phyloP scores from a whole-genome alignment of 2,329 filamentous ascomycete genomes.

The Xylaria sp. region DNA sequence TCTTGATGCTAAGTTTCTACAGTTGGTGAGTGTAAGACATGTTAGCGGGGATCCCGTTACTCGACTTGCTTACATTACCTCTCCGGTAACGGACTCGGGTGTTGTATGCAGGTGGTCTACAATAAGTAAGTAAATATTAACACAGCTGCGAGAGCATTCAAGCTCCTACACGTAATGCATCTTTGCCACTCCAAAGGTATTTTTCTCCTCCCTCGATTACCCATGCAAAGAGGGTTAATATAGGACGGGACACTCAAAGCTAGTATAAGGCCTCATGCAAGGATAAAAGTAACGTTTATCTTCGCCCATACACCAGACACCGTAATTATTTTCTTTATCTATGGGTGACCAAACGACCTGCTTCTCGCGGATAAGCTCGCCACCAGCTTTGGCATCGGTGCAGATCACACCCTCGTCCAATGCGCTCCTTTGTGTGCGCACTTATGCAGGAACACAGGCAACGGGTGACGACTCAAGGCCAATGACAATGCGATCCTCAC shows the following conservation, averaged over 20 bases:
- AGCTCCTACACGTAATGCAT: too few relatives aligned
- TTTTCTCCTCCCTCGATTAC: too few relatives aligned
- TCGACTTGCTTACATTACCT: too few relatives aligned
- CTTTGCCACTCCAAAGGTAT: too few relatives aligned
- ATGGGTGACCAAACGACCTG: slow-evolving; percentile 12
- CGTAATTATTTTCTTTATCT: not conserved
- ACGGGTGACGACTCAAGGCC: slow-evolving; percentile 14
- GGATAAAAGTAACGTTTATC: slow-evolving; percentile 4
- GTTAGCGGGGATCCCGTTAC: too few relatives aligned
- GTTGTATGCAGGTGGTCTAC: too few relatives aligned
- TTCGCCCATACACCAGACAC: not conserved
- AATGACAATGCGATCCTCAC: slow-evolving; percentile 18
- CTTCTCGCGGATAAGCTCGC: slow-evolving; percentile 26
- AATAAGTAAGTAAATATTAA: too few relatives aligned
- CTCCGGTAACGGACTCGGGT: too few relatives aligned
- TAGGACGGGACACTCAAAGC: too few relatives aligned
- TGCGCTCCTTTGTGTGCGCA: not conserved
- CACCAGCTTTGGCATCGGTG: not conserved
- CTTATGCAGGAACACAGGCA: slow-evolving; percentile 34
- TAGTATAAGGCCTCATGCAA: not conserved
- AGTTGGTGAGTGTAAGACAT: not conserved
- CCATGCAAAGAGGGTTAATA: too few relatives aligned
- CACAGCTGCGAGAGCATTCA: too few relatives aligned
- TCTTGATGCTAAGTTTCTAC: not conserved
- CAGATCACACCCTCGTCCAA: slow-evolving; percentile 1